Percentiles rank a stretch among this genome's conserved stretches.
These are phyloP conservation scores for Aspergillus tanneri DNA, from an alignment of 2,329 filamentous ascomycete species.

Conservation along the genomic window DNA sequence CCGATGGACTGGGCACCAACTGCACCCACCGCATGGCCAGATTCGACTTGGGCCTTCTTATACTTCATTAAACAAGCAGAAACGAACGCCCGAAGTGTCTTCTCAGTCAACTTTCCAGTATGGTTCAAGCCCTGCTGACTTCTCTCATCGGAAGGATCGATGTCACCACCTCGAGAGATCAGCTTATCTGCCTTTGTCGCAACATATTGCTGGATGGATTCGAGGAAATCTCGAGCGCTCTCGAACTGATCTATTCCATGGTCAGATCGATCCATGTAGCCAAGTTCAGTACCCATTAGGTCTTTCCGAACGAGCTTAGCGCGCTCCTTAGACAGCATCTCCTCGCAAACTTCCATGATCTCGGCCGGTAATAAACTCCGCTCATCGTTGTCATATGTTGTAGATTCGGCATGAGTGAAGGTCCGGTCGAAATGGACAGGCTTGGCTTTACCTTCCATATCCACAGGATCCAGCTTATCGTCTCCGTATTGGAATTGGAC, in stretches of 20 bases:
- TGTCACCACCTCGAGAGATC: conserved; percentile 38
- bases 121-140: conserved; percentile 55
- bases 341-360: conserved; percentile 66
- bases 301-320: conserved; percentile 63
- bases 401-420: conserved; percentile 75
- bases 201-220: conserved; percentile 73
- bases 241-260: conserved; percentile 73
- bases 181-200: conserved; percentile 62
- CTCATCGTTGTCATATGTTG: conserved; percentile 77
- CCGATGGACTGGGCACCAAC: conserved; percentile 97
- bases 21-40: conserved; percentile 91
- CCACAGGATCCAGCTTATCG: conserved; percentile 90
- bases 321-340: conserved; percentile 67
- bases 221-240: conserved; percentile 76
- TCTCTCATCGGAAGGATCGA: conserved; percentile 29
- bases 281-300: conserved; percentile 61
- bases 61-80: conserved; percentile 83
- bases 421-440: conserved; percentile 91
- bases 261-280: conserved; percentile 68
- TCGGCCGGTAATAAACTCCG: conserved; percentile 70
- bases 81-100: conserved; percentile 74
- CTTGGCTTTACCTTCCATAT: conserved; percentile 93
- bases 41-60: conserved; percentile 84
- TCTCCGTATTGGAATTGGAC: conserved; percentile 98
- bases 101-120: conserved; percentile 78